These are phyloP conservation scores for Ustanciosporium gigantosporum DNA, from an alignment of 1,284 basidiomycete genomes.

Conservation along the genomic window DNA sequence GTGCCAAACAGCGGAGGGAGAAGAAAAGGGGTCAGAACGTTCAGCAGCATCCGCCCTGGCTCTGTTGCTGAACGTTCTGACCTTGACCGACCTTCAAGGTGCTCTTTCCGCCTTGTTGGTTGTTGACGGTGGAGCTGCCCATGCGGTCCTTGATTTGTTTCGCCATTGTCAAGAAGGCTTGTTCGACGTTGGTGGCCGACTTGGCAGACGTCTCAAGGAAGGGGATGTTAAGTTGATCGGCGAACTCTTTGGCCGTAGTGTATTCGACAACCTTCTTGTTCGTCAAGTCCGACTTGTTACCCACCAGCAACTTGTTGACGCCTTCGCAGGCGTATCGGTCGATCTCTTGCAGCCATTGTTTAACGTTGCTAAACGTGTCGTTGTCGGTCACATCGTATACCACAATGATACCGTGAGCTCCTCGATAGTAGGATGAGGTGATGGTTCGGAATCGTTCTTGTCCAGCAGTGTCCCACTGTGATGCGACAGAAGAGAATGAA, in stretches of 20 bases:
- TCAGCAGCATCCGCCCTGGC: slow-evolving; percentile 57
- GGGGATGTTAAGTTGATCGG: slow-evolving; percentile 60
- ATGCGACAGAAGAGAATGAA: background rate
- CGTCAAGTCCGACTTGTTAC: slow-evolving; percentile 96
- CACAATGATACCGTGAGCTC: slow-evolving; percentile 91
- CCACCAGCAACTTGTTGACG: slow-evolving; percentile 95
- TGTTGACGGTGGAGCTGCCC: slow-evolving; percentile 56
- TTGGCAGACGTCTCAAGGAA: slow-evolving; percentile 64
- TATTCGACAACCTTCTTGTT: slow-evolving; percentile 99
- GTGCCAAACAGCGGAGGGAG: too few species aligned
- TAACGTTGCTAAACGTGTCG: slow-evolving; percentile 94
- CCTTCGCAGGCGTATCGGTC: slow-evolving; percentile 99
- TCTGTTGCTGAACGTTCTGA: slow-evolving; percentile 53
- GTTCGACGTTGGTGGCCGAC: slow-evolving; percentile 64
- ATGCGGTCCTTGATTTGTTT: slow-evolving; percentile 62
- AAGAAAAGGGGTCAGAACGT: too few species aligned
- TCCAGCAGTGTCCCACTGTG: slow-evolving; percentile 64
- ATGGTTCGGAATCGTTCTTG: slow-evolving; percentile 72
- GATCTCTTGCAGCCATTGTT: slow-evolving; percentile 99
- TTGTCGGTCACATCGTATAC: slow-evolving; percentile 97
- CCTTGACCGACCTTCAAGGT: slow-evolving; percentile 59
- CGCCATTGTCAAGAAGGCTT: slow-evolving; percentile 65
- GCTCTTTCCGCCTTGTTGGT: slow-evolving; percentile 54
- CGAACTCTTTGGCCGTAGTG: slow-evolving; percentile 81
- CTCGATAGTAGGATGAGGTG: slow-evolving; percentile 88